Evolutionary conservation across 148 eudicot genomes (phyloP), one percentile per base, ranked within the genome.

Genomic region (Rhododendron vialii): DNA sequence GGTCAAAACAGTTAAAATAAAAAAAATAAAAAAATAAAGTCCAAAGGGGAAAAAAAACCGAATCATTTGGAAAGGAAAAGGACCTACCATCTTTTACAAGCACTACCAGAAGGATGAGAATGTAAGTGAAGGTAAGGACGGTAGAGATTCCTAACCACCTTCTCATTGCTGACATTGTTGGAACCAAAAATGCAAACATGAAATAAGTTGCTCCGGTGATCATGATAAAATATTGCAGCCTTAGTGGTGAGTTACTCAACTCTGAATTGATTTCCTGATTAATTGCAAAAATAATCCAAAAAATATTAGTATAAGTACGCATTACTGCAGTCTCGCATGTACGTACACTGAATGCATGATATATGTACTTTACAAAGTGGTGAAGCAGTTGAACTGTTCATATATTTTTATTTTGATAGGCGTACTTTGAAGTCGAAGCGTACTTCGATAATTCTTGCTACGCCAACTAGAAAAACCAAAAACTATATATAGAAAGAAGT

Each of bases 151-250:
- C 93, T 86, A 90, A 67, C 96, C 92, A 93, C 83, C 87, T 43
- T 86, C 96, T 90, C 92, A 92, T 91, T 74, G 94, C 89, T 9
- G 96, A 93, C 90, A 93, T 80, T 63, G 92, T 90, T 43, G 96
- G 96, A 74, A 93, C 96, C 45, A 88, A 35, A 45, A 91, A 63
- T 7, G 96, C 77, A 67, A 92, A 93, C 63, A 83, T 55, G 82
- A 89, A 90, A 84, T 89, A 93, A 7, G 91, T 77, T 61, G 81
- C 90, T 88, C 94, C 96, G 50, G 96, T 92, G 83, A 92, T 89
- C 81, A 89, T 81, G 86, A 93, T 92, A 88, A 83, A 92, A 84
- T 90, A 92, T 84, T 92, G 96, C 35, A 93, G 94, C 88, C 96
- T 90, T 73, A 91, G 59, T 45, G 92, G 79, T 47, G 91, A 87